Evolutionary conservation across 2,329 filamentous ascomycete species (phyloP), one percentile per base, ranked within the genome.

Genomic region (Hypoxylon sp.): DNA sequence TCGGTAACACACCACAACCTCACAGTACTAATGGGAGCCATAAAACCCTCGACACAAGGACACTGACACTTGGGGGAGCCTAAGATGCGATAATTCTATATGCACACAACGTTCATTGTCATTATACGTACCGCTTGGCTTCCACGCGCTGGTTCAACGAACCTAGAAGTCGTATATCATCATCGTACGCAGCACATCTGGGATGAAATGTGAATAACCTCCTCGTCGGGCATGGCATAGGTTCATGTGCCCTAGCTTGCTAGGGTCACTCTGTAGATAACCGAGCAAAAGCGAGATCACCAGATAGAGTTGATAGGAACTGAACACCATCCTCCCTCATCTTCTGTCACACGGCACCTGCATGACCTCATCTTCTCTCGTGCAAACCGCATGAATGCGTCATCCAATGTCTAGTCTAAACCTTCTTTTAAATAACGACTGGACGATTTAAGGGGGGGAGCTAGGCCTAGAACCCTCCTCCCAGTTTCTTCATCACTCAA

Each of bases 301-400:
- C 6, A 30, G 28, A 30, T 30, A 30, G 28, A 5, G 5, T 5
- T 5, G 5, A 23, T 5, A 23, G 23, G 23, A 23, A 5, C 5
- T 2, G 23, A 23, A 23, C 23, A 23, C 23, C 5, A 23, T 23
- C 28, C 28, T 30, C 28, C 28, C 9, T 30, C 28, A 30, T 30
- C 28, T 30, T 30, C 30, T 49, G 36, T 32, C 32, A 2, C 14
- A 41, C 21, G 17, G 17, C 25, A 6, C 25, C 23, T 5, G n/a
- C n/a, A 25, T 61, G 63, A 65, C 28, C 58, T 65, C 63, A 61
- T 61, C n/a, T 14, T 17, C 28, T 10, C 19, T 13, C n/a, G 9
- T 19, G 3, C n/a, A 9, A 32, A 23, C 1, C n/a, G 21, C 14
- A 53, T 2, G 46, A 32, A 30, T 23, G 56, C 50, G 50, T 67